phyloP scores from a whole-genome alignment of 441 rosid species.

The Gossypium gossypioides region DNA sequence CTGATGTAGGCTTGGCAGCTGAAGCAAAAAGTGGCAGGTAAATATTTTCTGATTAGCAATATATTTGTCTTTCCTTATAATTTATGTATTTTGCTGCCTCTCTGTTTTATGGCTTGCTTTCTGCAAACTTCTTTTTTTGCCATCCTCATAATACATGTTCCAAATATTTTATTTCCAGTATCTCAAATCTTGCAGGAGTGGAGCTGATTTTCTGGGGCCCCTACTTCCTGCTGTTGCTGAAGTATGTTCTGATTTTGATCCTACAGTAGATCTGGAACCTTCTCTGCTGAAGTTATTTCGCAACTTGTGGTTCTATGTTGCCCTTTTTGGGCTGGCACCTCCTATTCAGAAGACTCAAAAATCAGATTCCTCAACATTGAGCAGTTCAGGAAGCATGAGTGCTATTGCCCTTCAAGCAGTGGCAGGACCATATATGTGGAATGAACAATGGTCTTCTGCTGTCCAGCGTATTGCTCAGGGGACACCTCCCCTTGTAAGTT shows the following conservation, averaged over 20 bases:
- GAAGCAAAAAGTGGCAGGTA: constrained; percentile 96
- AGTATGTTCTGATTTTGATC: constrained; percentile 93
- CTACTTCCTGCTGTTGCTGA: constrained; percentile 96
- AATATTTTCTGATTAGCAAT: neutral
- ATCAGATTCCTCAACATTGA: constrained; percentile 59
- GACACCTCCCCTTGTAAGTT: constrained; percentile 97
- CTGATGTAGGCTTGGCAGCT: constrained; percentile 95
- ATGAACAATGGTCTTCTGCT: constrained; percentile 67
- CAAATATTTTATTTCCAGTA: constrained; percentile 9
- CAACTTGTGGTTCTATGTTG: constrained; percentile 95
- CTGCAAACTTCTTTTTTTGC: constrained; percentile 4
- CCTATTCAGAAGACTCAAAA: constrained; percentile 69
- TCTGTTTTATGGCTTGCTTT: constrained; percentile 9
- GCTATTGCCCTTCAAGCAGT: constrained; percentile 84
- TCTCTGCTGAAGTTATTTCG: constrained; percentile 91
- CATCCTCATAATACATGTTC: constrained; percentile 10
- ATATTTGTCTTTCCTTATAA: neutral
- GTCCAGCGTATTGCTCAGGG: constrained; percentile 90
- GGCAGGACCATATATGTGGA: constrained; percentile 96
- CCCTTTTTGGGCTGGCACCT: constrained; percentile 96
- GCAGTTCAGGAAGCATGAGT: constrained; percentile 65
- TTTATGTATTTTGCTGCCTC: constrained; percentile 1
- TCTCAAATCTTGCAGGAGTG: constrained; percentile 59
- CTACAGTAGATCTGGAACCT: constrained; percentile 75
- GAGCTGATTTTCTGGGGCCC: constrained; percentile 95